Evolutionary conservation across 305 asterid species (phyloP), one percentile per base, ranked within the genome.

Genomic region (Solanum hybrid): DNA sequence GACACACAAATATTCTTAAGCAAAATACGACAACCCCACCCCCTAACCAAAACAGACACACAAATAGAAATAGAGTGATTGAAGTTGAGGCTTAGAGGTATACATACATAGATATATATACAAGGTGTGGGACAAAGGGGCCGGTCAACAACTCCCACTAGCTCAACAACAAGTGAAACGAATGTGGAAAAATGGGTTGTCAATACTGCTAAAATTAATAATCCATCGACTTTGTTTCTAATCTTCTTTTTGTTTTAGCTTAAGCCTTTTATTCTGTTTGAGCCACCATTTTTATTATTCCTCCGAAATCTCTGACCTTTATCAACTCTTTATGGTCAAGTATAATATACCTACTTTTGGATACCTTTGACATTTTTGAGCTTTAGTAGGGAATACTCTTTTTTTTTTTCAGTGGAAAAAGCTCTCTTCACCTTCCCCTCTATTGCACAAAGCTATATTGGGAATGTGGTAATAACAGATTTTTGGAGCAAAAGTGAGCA

Each of bases 111-210:
- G 2, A 38, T 42, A 42, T 5, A 14, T 42, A 34, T 9, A 69
- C 69, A 26, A 42, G 29, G 38, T 40, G 82, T 72, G 85, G 42
- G 85, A 40, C 92, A 90, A 94, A 90, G 81, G 90, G 85, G 94
- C 78, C 88, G 94, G 90, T 93, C 94, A 95, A 95, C 98, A 92
- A 94, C 97, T 95, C 96, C 96, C 95, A 94, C 95, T 93, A 69
- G 91, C 93, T 87, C 89, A 85, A 73, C 92, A 93, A 91, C 94
- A 92, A 92, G 87, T 69, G 73, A 85, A 86, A 89, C 91, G 91
- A 89, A 91, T 92, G 84, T 93, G 91, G 92, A 90, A 78, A 78
- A 84, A 71, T 90, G 88, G 81, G 89, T 91, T 89, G 93, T 90
- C 90, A 89, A 86, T 90, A 86, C 91, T 91, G 91, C 64, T 89